phyloP scores from a whole-genome alignment of 2,329 filamentous ascomycete species.

The Apiospora aurea region DNA sequence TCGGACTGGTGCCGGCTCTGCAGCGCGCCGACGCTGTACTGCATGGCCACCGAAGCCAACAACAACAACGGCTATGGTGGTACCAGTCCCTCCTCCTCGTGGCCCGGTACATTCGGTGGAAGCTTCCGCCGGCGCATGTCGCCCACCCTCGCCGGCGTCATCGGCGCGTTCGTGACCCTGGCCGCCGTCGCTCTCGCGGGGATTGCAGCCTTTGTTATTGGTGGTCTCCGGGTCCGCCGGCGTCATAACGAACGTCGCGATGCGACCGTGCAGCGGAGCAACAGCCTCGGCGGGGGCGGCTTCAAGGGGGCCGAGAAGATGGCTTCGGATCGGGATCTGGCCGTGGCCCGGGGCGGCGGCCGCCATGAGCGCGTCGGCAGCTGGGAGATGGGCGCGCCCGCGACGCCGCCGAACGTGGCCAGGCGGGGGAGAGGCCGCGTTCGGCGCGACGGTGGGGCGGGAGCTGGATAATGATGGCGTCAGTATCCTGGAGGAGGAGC shows the following conservation, averaged over 20 bases:
- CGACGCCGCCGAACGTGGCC: constrained; percentile 27
- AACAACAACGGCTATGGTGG: background rate
- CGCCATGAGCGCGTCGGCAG: constrained; percentile 56
- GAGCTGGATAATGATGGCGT: constrained; percentile 43
- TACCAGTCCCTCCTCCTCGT: background rate
- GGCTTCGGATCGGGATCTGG: constrained; percentile 52
- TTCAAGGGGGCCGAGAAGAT: constrained; percentile 56
- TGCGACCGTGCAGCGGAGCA: background rate
- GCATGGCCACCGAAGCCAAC: constrained; percentile 35
- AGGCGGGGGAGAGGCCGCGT: constrained; percentile 29
- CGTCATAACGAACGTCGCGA: background rate
- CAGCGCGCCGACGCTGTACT: constrained; percentile 47
- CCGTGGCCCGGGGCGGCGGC: constrained; percentile 47
- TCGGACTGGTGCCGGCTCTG: constrained; percentile 56
- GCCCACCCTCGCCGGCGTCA: constrained; percentile 52
- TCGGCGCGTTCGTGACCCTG: constrained; percentile 53
- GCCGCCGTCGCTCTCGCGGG: constrained; percentile 39
- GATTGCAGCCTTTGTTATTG: constrained; percentile 37
- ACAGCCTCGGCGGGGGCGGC: constrained; percentile 46
- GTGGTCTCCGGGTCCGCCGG: constrained; percentile 37
- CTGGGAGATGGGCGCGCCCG: constrained; percentile 51
- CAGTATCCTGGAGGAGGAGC: constrained; percentile 45
- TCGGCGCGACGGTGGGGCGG: constrained; percentile 30
- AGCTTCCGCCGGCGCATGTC: constrained; percentile 34
- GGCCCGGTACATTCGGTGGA: background rate